Conservation (phyloP, 2,329 filamentous ascomycete genomes). For the Chrysosporium keratinophilum region DNA sequence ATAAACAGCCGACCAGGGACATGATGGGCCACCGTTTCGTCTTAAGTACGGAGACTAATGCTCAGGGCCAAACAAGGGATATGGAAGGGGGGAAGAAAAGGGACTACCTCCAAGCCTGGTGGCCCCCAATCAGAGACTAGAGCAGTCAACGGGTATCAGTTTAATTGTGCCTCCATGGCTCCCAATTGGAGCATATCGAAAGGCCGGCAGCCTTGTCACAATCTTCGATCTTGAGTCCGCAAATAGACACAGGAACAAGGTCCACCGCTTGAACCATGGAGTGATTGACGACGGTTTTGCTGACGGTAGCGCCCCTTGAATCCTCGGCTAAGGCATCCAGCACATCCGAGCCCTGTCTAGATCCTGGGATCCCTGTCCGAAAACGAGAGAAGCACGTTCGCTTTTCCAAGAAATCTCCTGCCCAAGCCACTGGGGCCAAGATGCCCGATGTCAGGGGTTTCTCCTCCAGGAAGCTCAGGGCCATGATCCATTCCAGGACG, state of each 20-base stretch:
- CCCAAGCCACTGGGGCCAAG: background rate
- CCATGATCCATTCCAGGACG: too few relatives aligned
- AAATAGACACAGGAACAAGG: background rate
- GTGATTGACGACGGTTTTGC: too few relatives aligned
- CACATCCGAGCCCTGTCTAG: background rate
- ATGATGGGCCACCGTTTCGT: background rate
- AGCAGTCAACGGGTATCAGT: background rate
- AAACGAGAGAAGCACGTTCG: background rate
- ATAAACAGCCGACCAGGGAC: background rate
- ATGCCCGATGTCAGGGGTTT: background rate
- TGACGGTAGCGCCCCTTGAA: background rate
- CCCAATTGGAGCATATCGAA: background rate
- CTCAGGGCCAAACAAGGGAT: background rate
- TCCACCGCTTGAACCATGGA: background rate
- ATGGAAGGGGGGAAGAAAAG: background rate
- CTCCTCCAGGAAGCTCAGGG: too few relatives aligned
- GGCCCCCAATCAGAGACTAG: background rate
- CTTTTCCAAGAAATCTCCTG: background rate
- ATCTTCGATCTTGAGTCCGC: background rate
- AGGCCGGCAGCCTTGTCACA: background rate
- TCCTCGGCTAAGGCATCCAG: background rate
- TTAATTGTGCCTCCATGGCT: background rate
- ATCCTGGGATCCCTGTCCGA: background rate
- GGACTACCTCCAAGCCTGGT: background rate
- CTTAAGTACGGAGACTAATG: background rate